Conservation (phyloP, 371 early-diverging fungal species). For the Mucor sp. region DNA sequence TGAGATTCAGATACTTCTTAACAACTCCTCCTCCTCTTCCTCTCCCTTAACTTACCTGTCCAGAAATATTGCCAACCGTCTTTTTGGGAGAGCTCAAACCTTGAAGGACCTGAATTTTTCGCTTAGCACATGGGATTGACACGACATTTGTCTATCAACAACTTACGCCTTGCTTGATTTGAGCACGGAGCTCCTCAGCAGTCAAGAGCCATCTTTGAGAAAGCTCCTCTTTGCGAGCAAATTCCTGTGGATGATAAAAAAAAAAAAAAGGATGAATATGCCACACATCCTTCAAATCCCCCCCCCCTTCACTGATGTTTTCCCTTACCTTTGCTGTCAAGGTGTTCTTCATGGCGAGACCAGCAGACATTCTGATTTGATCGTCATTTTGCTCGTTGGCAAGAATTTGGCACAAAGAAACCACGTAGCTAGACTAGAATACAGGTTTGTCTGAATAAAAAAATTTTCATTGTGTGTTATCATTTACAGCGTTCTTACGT, state of each 20-base stretch:
- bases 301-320: background rate
- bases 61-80: slow-evolving; percentile 73
- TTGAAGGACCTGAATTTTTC: slow-evolving; percentile 58
- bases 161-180: slow-evolving; percentile 62
- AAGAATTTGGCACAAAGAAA: slow-evolving; percentile 80
- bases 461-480: background rate
- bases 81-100: slow-evolving; percentile 70
- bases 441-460: slow-evolving; percentile 5
- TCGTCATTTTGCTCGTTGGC: slow-evolving; percentile 68
- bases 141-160: background rate
- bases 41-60: slow-evolving; percentile 51
- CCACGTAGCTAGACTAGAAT: slow-evolving; percentile 73
- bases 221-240: slow-evolving; percentile 65
- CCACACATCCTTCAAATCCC: background rate
- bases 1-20: background rate
- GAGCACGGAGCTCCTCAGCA: slow-evolving; percentile 48
- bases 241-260: too few species aligned
- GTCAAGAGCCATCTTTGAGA: slow-evolving; percentile 74
- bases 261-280: background rate
- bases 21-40: too few species aligned
- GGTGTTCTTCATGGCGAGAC: slow-evolving; percentile 91
- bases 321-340: slow-evolving; percentile 82
- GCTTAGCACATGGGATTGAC: background rate
- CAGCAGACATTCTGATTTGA: slow-evolving; percentile 79
- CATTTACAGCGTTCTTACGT: slow-evolving; percentile 59